Evolutionary conservation across 352 stramenopile genomes (phyloP), one percentile per base, ranked within the genome.

Genomic region (Globisporangium spinosum): DNA sequence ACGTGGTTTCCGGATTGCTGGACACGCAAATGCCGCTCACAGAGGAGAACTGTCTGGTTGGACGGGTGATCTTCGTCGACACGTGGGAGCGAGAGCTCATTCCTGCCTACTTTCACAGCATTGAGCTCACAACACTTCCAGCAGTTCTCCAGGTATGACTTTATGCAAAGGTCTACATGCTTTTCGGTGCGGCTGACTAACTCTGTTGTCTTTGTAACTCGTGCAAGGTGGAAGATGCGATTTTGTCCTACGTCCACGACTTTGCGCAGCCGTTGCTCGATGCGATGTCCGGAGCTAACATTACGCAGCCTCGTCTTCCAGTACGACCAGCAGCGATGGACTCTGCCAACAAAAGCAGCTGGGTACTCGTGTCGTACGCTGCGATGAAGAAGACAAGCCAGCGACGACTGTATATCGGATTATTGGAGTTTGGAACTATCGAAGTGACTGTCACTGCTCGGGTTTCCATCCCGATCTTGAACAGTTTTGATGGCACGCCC

Each of bases 401-500:
- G 64, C 72, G 69, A 4, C 85, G 82, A 58, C 58, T 94, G 0
- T 95, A 80, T 67, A 85, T 94, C 47, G 78, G 89, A 32, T 67
- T 71, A 4, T 65, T 95, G 8, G 68, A 68, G 25, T 79, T 95
- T 29, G 89, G 77, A 51, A 73, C 76, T 10, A 27, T 95, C 0
- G 67, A 86, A 35, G 51, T 95, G 32, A 91, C 78, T 3, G 76
- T 95, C 65, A 94, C 88, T 0, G 88, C 88, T 5, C 85, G 86
- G 0, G 79, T 90, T n/a, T 86, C 84, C 2, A 79, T 93, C 51
- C 86, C 86, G 49, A 80, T 94, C 45, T 70, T 95, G 12, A 93
- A 90, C 63, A 93, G 86, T 64, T 86, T 95, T 59, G 85, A 95
- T 67, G 80, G 86, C 5, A 95, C 86, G 13, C 84, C 85, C 0